Conservation (phyloP, 2,329 filamentous ascomycete species). For the Hypoxylon sp. region DNA sequence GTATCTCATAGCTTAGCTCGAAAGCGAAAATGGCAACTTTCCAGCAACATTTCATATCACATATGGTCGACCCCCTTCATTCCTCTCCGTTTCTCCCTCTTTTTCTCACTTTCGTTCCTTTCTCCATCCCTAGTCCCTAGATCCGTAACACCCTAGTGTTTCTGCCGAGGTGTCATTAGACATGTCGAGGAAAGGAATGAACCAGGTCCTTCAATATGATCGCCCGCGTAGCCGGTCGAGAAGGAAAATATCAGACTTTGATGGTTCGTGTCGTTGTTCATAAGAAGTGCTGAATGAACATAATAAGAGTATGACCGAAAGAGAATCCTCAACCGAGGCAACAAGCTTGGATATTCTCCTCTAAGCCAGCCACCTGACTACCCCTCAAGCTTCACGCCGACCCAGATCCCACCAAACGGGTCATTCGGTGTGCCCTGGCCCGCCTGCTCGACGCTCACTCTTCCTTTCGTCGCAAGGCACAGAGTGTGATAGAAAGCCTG, state of each 20-base stretch:
- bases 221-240: no score
- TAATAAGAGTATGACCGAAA: no score
- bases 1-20: constrained; percentile 1
- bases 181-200: no score
- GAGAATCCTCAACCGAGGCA: not conserved
- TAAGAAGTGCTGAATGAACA: no score
- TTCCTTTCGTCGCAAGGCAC: constrained; percentile 71
- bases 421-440: constrained; percentile 49
- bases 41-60: not conserved
- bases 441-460: constrained; percentile 72
- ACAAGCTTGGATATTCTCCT: not conserved
- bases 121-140: not conserved
- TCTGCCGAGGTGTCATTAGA: no score
- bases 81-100: no score
- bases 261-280: not conserved
- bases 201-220: no score
- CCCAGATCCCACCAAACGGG: constrained; percentile 58
- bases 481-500: constrained; percentile 81
- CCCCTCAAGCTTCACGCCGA: constrained; percentile 49
- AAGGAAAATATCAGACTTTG: no score
- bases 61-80: no score
- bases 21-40: constrained; percentile 7
- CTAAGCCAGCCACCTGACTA: not conserved
- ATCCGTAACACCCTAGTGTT: not conserved
- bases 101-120: not conserved